phyloP scores from a whole-genome alignment of 2,329 filamentous ascomycete species.

The Colletotrichum agaves region DNA sequence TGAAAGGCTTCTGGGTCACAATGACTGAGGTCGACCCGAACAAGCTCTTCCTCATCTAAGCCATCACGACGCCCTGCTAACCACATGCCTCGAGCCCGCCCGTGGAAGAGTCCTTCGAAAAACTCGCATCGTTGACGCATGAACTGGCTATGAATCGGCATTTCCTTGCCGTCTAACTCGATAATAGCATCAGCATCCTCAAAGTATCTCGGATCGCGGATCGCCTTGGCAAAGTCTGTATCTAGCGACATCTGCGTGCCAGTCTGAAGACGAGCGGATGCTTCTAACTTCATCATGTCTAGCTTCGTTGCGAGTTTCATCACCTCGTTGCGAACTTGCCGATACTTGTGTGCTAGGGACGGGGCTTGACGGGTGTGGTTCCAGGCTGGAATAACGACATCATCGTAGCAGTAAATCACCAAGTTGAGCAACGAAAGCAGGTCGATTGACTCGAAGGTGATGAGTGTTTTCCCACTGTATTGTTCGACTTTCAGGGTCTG shows the following conservation, averaged over 20 bases:
- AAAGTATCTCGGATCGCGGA: constrained; percentile 77
- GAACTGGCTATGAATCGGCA: constrained; percentile 80
- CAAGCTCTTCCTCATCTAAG: constrained; percentile 49
- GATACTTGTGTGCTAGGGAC: constrained; percentile 76
- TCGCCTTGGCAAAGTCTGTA: constrained; percentile 75
- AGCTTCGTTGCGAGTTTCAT: constrained; percentile 84
- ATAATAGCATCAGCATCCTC: constrained; percentile 82
- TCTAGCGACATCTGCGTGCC: constrained; percentile 72
- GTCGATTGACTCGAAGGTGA: constrained; percentile 78
- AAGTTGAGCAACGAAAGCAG: constrained; percentile 83
- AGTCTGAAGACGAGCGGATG: constrained; percentile 80
- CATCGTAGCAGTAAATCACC: constrained; percentile 82
- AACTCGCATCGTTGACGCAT: constrained; percentile 89
- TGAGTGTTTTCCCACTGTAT: constrained; percentile 61
- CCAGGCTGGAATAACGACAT: constrained; percentile 86
- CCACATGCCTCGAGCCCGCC: constrained; percentile 89
- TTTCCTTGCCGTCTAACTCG: constrained; percentile 78
- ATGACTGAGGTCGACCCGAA: constrained; percentile 85
- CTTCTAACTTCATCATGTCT: constrained; percentile 77
- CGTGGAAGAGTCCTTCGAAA: constrained; percentile 89
- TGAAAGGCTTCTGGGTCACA: constrained; percentile 78
- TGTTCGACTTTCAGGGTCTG: constrained; percentile 69
- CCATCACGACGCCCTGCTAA: constrained; percentile 73
- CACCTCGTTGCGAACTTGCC: constrained; percentile 84
- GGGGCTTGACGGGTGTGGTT: constrained; percentile 77